phyloP scores from a whole-genome alignment of 768 basidiomycete genomes.

The Rhizopogon sp. region DNA sequence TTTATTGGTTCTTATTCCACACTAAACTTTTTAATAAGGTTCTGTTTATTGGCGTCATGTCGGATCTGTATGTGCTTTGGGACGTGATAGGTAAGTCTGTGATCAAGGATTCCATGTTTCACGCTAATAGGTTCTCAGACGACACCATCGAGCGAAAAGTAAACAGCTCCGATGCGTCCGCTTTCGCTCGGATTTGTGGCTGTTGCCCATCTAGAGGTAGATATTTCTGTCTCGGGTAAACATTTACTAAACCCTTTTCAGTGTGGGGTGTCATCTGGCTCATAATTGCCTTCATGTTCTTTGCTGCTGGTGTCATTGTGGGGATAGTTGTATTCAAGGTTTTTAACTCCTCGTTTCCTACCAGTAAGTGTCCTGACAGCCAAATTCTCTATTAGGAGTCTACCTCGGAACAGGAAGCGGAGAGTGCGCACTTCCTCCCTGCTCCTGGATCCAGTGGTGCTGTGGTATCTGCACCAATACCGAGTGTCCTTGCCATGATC shows the following conservation, averaged over 20 bases:
- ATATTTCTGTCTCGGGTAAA: background rate
- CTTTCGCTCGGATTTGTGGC: conserved; percentile 80
- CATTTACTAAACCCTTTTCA: conserved; percentile 20
- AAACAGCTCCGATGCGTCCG: conserved; percentile 83
- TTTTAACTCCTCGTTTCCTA: background rate
- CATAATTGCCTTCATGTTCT: conserved; percentile 66
- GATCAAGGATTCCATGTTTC: background rate
- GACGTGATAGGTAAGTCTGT: conserved; percentile 67
- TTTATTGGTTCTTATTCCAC: background rate
- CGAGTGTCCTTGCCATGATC: conserved; percentile 16
- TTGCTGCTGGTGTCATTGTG: conserved; percentile 69
- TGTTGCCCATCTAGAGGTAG: conserved; percentile 80
- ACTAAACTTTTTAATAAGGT: conserved; percentile 37
- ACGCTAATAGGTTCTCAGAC: conserved; percentile 37
- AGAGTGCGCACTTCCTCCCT: conserved; percentile 56
- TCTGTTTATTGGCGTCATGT: conserved; percentile 84
- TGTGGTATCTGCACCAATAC: conserved; percentile 21
- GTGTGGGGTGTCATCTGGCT: conserved; percentile 93
- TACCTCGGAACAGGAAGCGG: conserved; percentile 45
- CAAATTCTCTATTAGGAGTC: conserved; percentile 42
- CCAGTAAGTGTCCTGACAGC: background rate
- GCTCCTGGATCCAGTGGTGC: conserved; percentile 46
- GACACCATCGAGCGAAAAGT: conserved; percentile 82
- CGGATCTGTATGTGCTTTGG: conserved; percentile 83
- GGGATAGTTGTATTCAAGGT: conserved; percentile 84